Percentiles rank a stretch among this genome's conserved stretches.
Evolutionary conservation across 495 filamentous ascomycete species (phyloP).

Genomic region (Pseudevernia furfuracea): DNA sequence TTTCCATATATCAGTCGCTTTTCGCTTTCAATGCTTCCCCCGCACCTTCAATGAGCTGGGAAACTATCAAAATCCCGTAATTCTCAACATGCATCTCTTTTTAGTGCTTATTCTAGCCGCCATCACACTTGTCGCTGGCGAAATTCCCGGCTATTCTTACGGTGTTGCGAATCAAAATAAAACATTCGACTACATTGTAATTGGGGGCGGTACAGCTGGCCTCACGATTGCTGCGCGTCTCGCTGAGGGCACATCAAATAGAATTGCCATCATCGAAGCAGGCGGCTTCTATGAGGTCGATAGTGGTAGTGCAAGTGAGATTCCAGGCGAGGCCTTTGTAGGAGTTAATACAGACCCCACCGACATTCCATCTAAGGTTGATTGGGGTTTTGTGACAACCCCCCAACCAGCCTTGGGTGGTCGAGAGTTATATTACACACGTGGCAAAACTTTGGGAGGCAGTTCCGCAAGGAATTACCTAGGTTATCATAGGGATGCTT

Average conservation of each 20-base stretch:
- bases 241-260: conserved; percentile 29
- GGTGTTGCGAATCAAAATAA: conserved; percentile 19
- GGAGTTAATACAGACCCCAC: conserved; percentile 21
- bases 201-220: conserved; percentile 52
- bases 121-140: background rate
- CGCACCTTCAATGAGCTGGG: background rate
- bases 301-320: conserved; percentile 25
- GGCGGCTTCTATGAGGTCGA: conserved; percentile 48
- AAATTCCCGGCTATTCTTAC: background rate
- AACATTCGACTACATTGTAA: conserved; percentile 37
- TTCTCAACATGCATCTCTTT: background rate
- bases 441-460: conserved; percentile 29
- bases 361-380: conserved; percentile 32
- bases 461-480: conserved; percentile 28
- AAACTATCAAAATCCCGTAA: background rate
- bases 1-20: too few relatives aligned
- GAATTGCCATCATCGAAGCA: conserved; percentile 50
- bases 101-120: background rate
- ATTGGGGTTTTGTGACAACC: conserved; percentile 44
- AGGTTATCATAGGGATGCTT: conserved; percentile 35
- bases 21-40: background rate
- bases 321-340: conserved; percentile 31
- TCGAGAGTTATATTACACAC: conserved; percentile 35
- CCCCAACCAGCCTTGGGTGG: conserved; percentile 31
- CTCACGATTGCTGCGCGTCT: conserved; percentile 43